Percentiles rank a stretch among this genome's conserved stretches.
These are phyloP conservation scores for Hortaea sp. DNA, from an alignment of 2,329 filamentous ascomycete genomes.

Conservation along the genomic window DNA sequence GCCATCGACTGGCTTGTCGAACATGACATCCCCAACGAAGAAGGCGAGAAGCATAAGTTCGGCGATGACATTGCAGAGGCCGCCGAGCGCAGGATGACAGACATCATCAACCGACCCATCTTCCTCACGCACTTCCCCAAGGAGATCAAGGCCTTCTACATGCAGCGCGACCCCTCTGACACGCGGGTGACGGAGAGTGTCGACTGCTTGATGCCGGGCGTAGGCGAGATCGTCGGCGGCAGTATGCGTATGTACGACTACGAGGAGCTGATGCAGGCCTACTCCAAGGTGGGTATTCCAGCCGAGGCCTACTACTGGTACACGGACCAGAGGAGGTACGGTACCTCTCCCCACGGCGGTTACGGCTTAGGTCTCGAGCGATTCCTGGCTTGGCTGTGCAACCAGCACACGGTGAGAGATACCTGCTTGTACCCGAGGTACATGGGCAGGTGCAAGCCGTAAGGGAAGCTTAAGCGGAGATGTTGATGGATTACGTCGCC, in stretches of 20 bases:
- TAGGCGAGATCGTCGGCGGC: constrained; percentile 93
- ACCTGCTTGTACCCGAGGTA: constrained; percentile 71
- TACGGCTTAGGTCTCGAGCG: constrained; percentile 90
- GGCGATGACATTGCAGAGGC: constrained; percentile 98
- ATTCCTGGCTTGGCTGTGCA: constrained; percentile 58
- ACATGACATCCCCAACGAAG: constrained; percentile 86
- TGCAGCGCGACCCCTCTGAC: constrained; percentile 79
- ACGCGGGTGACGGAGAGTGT: constrained; percentile 83
- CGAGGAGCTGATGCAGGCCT: constrained; percentile 80
- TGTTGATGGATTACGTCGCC: no score
- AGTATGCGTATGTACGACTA: constrained; percentile 93
- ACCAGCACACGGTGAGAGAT: constrained; percentile 55
- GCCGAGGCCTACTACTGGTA: constrained; percentile 94
- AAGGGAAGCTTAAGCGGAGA: background rate
- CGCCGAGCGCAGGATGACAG: constrained; percentile 92
- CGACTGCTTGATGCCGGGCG: constrained; percentile 79
- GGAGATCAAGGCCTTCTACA: constrained; percentile 99
- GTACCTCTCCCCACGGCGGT: constrained; percentile 81
- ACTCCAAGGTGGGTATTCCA: constrained; percentile 76
- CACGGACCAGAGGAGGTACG: constrained; percentile 69
- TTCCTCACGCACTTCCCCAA: constrained; percentile 95
- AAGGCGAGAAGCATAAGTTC: constrained; percentile 79
- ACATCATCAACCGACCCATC: constrained; percentile 89
- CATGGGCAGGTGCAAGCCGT: constrained; percentile 73
- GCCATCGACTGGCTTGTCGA: constrained; percentile 90